These are phyloP conservation scores for Fusarium sp. DNA, from an alignment of 2,329 filamentous ascomycete genomes.

Conservation along the genomic window DNA sequence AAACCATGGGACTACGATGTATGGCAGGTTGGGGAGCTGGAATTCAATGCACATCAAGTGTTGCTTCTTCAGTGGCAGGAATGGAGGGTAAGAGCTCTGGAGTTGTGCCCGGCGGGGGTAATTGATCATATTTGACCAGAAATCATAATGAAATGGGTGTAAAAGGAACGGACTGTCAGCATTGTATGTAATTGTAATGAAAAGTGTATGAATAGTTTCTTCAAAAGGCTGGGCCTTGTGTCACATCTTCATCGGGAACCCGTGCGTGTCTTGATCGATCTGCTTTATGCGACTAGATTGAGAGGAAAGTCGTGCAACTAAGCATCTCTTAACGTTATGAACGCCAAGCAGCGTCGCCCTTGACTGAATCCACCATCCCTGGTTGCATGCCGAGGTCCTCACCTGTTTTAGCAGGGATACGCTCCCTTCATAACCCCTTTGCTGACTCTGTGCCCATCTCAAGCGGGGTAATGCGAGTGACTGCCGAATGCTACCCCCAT, in stretches of 20 bases:
- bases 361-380: background rate
- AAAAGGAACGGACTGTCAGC: background rate
- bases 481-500: background rate
- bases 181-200: background rate
- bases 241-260: background rate
- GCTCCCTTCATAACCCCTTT: background rate
- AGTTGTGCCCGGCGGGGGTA: slow-evolving; percentile 17
- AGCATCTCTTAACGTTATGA: background rate
- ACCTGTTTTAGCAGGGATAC: background rate
- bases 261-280: background rate
- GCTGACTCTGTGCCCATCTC: background rate
- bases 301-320: background rate
- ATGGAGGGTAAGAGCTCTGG: slow-evolving; percentile 23
- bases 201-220: background rate
- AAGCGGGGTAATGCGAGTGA: background rate
- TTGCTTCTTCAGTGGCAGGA: slow-evolving; percentile 26
- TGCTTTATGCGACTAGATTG: background rate
- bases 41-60: slow-evolving; percentile 18
- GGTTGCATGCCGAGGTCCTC: background rate
- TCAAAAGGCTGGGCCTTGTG: background rate
- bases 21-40: slow-evolving; percentile 7
- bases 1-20: slow-evolving; percentile 30
- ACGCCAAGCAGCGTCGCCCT: background rate
- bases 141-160: background rate
- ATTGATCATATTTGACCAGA: slow-evolving; percentile 13